These are phyloP conservation scores for Plantago elongata DNA, from an alignment of 257 asterid species.

Conservation along the genomic window DNA sequence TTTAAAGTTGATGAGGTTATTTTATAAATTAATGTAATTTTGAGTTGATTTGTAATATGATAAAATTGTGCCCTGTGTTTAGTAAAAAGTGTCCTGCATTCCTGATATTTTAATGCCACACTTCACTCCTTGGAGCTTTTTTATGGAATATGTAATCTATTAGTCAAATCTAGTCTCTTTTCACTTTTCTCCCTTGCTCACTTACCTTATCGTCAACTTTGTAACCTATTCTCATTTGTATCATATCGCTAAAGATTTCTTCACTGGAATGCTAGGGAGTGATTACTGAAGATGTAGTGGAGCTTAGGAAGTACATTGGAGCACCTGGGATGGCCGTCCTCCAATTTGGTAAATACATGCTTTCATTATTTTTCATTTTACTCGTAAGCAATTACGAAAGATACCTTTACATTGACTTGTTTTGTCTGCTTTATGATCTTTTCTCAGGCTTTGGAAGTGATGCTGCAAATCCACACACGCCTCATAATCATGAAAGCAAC, in stretches of 20 bases:
- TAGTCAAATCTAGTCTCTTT: not conserved
- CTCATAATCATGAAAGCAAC: constrained; percentile 89
- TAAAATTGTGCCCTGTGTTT: no score
- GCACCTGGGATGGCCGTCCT: constrained; percentile 99
- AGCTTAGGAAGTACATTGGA: constrained; percentile 77
- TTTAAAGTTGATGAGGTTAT: no score
- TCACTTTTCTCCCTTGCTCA: not conserved
- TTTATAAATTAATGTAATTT: no score
- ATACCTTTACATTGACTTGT: constrained; percentile 12
- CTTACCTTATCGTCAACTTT: not conserved
- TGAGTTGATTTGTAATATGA: no score
- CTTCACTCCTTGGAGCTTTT: no score
- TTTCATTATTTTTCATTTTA: constrained; percentile 13
- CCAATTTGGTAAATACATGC: constrained; percentile 72
- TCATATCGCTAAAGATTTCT: constrained; percentile 7
- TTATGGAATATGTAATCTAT: no score
- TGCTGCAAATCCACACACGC: constrained; percentile 92
- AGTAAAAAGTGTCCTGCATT: no score
- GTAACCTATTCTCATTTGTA: constrained; percentile 6
- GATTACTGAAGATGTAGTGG: constrained; percentile 88
- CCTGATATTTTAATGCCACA: no score
- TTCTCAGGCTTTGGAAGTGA: constrained; percentile 87
- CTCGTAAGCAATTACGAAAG: constrained; percentile 19
- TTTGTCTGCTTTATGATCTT: constrained; percentile 21
- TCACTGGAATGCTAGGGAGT: constrained; percentile 57